Percentiles rank a stretch among this genome's conserved stretches.
Evolutionary conservation across 129 eudicot genomes (phyloP).

Genomic region (Helichrysum umbraculigerum): DNA sequence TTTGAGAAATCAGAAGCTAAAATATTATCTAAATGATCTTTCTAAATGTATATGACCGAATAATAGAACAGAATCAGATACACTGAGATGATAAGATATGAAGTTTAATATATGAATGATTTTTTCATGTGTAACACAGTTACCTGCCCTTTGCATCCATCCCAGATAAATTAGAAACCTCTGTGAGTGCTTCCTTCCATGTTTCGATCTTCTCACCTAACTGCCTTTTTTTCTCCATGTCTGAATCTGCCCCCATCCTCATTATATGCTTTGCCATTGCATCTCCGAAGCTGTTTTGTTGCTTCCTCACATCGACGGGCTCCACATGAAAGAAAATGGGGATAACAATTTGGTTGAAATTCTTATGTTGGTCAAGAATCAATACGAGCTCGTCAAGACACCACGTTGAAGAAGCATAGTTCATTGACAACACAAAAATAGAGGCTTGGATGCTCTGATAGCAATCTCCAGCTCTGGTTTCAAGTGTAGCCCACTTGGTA

Average conservation of each 20-base stretch:
- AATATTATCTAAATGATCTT: no score
- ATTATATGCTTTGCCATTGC: neutral
- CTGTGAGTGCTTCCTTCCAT: no score
- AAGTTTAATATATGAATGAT: no score
- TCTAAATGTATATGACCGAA: no score
- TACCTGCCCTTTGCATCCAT: no score
- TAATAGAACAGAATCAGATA: no score
- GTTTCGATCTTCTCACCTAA: neutral
- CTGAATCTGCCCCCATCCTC: neutral
- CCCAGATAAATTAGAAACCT: no score
- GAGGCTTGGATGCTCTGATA: neutral
- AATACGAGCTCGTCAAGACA: neutral
- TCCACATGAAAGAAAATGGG: neutral
- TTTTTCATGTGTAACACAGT: no score
- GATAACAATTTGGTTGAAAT: neutral
- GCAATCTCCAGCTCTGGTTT: neutral
- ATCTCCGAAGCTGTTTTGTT: neutral
- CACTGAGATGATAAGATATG: no score
- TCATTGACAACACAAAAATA: neutral
- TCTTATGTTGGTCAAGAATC: neutral
- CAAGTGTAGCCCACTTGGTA: neutral
- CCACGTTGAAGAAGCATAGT: neutral
- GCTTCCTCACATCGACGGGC: neutral
- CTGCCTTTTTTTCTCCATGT: neutral
- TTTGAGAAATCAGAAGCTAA: no score